These are phyloP conservation scores for Cenchrus americanus DNA, from an alignment of 176 grass and related monocot species.

Conservation along the genomic window DNA sequence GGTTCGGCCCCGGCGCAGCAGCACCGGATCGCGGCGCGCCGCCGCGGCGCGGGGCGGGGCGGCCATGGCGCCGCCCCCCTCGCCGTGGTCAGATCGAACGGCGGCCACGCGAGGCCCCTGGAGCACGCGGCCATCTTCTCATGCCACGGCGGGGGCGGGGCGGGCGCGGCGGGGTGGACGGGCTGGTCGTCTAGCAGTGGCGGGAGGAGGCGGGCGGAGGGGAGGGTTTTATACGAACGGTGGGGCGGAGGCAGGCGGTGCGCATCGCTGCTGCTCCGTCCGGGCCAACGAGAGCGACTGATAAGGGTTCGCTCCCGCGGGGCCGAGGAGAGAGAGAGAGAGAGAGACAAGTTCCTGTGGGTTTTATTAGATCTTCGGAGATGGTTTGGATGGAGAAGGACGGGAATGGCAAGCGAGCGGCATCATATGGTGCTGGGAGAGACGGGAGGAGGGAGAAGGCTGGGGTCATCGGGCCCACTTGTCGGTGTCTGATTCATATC, in stretches of 20 bases:
- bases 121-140: conserved; percentile 72
- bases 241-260: neutral
- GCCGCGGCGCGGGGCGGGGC: conserved; percentile 8
- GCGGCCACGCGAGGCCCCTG: conserved; percentile 55
- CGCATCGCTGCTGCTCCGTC: conserved; percentile 45
- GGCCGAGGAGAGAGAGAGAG: conserved; percentile 23
- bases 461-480: neutral
- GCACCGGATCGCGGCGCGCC: conserved; percentile 40
- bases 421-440: conserved; percentile 21
- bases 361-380: conserved; percentile 57
- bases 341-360: neutral
- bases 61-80: conserved; percentile 20
- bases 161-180: neutral
- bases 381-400: conserved; percentile 14
- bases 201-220: conserved; percentile 30
- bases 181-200: conserved; percentile 3
- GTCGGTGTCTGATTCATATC: conserved; percentile 13
- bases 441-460: neutral
- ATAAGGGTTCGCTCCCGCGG: conserved; percentile 17
- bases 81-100: conserved; percentile 53
- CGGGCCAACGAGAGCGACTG: conserved; percentile 35
- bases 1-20: conserved; percentile 36
- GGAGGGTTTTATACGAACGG: conserved; percentile 51
- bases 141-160: neutral
- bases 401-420: neutral